Percentiles rank a stretch among this genome's conserved stretches.
phyloP scores from a whole-genome alignment of 2,329 filamentous ascomycete genomes.

The Paracamarosporium sp. region DNA sequence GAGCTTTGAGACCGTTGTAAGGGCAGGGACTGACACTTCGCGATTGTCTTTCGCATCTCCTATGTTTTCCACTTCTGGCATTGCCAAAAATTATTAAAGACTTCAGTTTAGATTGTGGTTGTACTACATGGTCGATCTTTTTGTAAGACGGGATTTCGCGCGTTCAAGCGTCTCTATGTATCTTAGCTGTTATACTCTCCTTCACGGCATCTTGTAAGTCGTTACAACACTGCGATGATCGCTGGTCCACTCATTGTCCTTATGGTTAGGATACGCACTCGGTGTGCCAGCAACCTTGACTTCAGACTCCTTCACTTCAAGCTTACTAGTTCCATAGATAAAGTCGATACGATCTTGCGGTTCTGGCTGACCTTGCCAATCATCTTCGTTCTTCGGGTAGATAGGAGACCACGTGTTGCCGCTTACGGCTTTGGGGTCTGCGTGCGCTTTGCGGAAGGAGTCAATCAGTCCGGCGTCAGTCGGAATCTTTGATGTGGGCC shows the following conservation, averaged over 20 bases:
- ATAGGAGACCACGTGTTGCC: constrained; percentile 15
- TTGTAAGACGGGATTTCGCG: neutral
- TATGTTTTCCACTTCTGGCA: too few relatives aligned
- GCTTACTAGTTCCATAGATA: constrained; percentile 8
- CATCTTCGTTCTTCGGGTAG: constrained; percentile 7
- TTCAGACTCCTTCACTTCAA: constrained; percentile 9
- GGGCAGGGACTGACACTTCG: too few relatives aligned
- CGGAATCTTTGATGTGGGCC: constrained; percentile 8
- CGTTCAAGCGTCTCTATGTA: too few relatives aligned
- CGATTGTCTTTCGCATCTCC: too few relatives aligned
- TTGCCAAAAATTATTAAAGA: too few relatives aligned
- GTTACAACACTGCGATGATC: constrained; percentile 13
- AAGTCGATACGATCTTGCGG: constrained; percentile 17
- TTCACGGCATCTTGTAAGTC: constrained; percentile 7
- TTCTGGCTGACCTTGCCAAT: constrained; percentile 2
- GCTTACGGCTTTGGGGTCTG: neutral
- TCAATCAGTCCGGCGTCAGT: constrained; percentile 10
- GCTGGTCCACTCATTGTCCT: constrained; percentile 16
- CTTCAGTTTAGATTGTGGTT: too few relatives aligned
- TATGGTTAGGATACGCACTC: neutral
- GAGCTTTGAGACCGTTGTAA: constrained; percentile 34
- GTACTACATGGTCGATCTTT: neutral
- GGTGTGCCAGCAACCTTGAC: constrained; percentile 6
- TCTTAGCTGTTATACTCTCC: too few relatives aligned
- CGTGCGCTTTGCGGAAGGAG: constrained; percentile 9